Conservation (phyloP, 2,329 filamentous ascomycete genomes). For the Cephalotrichum gorgonifer region DNA sequence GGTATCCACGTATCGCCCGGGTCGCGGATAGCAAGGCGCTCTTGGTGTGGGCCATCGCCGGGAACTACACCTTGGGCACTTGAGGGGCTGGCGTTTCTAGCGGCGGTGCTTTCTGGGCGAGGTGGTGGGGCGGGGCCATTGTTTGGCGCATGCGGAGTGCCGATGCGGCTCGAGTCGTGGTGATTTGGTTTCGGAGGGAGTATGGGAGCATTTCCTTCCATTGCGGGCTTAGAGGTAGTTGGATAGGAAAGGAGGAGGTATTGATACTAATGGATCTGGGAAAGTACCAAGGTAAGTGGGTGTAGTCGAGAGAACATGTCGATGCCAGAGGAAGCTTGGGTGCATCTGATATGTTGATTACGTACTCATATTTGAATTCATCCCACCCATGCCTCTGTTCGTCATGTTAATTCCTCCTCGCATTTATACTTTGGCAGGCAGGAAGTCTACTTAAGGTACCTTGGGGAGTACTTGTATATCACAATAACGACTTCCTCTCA, state of each 20-base stretch:
- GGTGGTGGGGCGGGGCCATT: constrained; percentile 16
- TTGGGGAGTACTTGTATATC: too few relatives aligned
- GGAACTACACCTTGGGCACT: not conserved
- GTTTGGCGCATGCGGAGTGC: constrained; percentile 43
- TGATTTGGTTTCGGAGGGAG: constrained; percentile 63
- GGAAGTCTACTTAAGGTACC: too few relatives aligned
- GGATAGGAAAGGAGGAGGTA: not conserved
- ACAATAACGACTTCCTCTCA: not conserved
- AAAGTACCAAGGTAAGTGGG: too few relatives aligned
- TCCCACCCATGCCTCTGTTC: too few relatives aligned
- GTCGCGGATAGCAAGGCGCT: constrained; percentile 21
- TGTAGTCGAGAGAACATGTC: too few relatives aligned
- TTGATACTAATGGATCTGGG: not conserved
- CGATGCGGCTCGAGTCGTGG: constrained; percentile 57
- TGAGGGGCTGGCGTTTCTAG: not conserved
- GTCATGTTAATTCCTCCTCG: too few relatives aligned
- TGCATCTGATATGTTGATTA: too few relatives aligned
- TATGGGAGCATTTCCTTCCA: constrained; percentile 42
- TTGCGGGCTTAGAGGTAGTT: too few relatives aligned
- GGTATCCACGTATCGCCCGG: constrained; percentile 72
- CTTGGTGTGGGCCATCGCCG: not conserved
- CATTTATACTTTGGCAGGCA: too few relatives aligned
- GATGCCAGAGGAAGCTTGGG: too few relatives aligned
- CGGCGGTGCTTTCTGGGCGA: not conserved
- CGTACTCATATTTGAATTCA: too few relatives aligned